Percentiles rank a stretch among this genome's conserved stretches.
phyloP scores from a whole-genome alignment of 495 filamentous ascomycete species.

The Talaromyces wortmannii region DNA sequence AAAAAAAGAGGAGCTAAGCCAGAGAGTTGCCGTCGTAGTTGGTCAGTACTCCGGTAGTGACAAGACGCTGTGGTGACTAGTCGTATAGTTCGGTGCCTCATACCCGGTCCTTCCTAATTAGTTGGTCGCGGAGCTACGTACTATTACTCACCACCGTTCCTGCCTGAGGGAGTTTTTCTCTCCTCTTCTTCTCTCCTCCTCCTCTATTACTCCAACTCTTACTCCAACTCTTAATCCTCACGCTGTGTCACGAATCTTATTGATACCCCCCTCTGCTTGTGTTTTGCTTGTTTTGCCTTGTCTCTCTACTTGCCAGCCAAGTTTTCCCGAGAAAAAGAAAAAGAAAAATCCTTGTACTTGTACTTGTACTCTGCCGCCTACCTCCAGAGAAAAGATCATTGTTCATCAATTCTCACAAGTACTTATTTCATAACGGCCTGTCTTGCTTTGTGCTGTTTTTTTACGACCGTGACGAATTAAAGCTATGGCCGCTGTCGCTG shows the following conservation, averaged over 20 bases:
- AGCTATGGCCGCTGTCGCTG: slow-evolving; percentile 1
- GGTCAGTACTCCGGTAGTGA: too few species aligned
- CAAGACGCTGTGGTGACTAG: too few species aligned
- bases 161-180: slow-evolving; percentile 5
- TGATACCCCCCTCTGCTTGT: slow-evolving; percentile 27
- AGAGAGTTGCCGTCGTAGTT: too few species aligned
- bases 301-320: background rate
- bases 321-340: background rate
- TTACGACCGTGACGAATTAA: background rate
- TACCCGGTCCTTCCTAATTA: background rate
- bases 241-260: slow-evolving; percentile 16
- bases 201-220: slow-evolving; percentile 1
- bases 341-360: background rate
- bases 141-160: background rate
- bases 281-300: background rate
- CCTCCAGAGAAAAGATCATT: too few species aligned
- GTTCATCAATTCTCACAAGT: too few species aligned
- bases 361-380: background rate
- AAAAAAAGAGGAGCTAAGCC: too few species aligned
- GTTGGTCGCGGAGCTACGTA: background rate
- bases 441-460: background rate
- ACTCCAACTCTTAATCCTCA: background rate
- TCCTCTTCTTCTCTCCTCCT: slow-evolving; percentile 8
- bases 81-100: background rate
- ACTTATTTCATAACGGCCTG: too few species aligned